Conservation (phyloP, 768 basidiomycete species). For the Termitomyces titanicus region DNA sequence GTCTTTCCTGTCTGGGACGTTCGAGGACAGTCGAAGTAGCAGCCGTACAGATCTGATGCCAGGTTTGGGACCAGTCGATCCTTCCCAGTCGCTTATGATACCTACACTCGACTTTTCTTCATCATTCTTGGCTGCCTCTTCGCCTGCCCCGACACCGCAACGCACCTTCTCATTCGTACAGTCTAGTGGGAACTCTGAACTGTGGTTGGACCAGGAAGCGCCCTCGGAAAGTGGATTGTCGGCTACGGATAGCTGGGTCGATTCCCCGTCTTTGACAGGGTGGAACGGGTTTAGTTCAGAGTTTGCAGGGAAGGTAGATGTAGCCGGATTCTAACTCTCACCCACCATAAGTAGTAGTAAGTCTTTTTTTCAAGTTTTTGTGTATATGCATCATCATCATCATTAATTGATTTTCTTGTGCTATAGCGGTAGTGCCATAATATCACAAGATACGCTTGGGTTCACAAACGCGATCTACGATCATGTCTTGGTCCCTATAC, state of each 20-base stretch:
- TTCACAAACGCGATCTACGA: neutral
- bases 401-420: neutral
- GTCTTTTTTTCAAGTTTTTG: too few species aligned
- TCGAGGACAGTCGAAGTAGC: constrained; percentile 9
- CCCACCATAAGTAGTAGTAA: neutral
- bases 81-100: constrained; percentile 67
- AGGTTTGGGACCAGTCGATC: constrained; percentile 36
- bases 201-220: constrained; percentile 25
- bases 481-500: neutral
- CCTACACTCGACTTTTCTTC: constrained; percentile 75
- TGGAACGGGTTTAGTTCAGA: constrained; percentile 41
- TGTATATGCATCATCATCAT: neutral
- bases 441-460: neutral
- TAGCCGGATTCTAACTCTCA: neutral
- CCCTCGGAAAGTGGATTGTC: constrained; percentile 16
- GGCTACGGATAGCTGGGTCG: constrained; percentile 18
- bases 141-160: constrained; percentile 8
- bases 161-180: constrained; percentile 13
- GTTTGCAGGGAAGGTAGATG: constrained; percentile 19
- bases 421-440: too few species aligned
- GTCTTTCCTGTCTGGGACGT: constrained; percentile 23
- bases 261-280: constrained; percentile 27
- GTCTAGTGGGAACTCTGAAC: constrained; percentile 25
- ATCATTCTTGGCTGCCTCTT: constrained; percentile 27
- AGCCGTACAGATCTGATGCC: constrained; percentile 13